These are phyloP conservation scores for Picochlorum sp. DNA, from an alignment of 139 green algal genomes.

Conservation along the genomic window DNA sequence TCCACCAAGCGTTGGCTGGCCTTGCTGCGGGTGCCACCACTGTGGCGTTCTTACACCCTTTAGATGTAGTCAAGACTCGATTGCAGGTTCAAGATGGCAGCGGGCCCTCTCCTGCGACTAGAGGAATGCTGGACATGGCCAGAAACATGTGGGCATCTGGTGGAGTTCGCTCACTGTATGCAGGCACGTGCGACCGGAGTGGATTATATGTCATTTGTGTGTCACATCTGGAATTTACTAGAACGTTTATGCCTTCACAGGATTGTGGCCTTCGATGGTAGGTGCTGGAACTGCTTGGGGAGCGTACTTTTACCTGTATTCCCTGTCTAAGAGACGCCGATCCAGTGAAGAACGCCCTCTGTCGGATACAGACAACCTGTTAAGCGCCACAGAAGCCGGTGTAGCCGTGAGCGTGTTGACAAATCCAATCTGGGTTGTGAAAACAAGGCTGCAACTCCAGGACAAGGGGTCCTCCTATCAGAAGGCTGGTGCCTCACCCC, in stretches of 20 bases:
- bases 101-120: slow-evolving; percentile 42
- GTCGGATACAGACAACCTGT: slow-evolving; percentile 45
- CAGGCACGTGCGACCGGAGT: slow-evolving; percentile 5
- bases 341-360: slow-evolving; percentile 15
- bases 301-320: slow-evolving; percentile 76
- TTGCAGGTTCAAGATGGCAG: slow-evolving; percentile 73
- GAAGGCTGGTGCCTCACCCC: slow-evolving; percentile 2
- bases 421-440: slow-evolving; percentile 92
- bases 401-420: slow-evolving; percentile 69
- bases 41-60: slow-evolving; percentile 66
- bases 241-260: slow-evolving; percentile 16
- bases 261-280: slow-evolving; percentile 61
- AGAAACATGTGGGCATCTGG: slow-evolving; percentile 50
- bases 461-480: slow-evolving; percentile 2
- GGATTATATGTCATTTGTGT: background rate
- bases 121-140: slow-evolving; percentile 54
- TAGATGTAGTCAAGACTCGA: slow-evolving; percentile 85
- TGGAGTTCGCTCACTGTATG: slow-evolving; percentile 62
- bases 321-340: slow-evolving; percentile 49
- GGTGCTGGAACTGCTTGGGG: slow-evolving; percentile 74
- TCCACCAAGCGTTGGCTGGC: slow-evolving; percentile 57
- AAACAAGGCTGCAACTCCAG: slow-evolving; percentile 87
- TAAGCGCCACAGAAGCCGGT: slow-evolving; percentile 68
- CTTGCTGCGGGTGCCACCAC: slow-evolving; percentile 54
- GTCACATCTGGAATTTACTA: background rate